These are phyloP conservation scores for Xylaria sp. DNA, from an alignment of 2,329 filamentous ascomycete species.

Conservation along the genomic window DNA sequence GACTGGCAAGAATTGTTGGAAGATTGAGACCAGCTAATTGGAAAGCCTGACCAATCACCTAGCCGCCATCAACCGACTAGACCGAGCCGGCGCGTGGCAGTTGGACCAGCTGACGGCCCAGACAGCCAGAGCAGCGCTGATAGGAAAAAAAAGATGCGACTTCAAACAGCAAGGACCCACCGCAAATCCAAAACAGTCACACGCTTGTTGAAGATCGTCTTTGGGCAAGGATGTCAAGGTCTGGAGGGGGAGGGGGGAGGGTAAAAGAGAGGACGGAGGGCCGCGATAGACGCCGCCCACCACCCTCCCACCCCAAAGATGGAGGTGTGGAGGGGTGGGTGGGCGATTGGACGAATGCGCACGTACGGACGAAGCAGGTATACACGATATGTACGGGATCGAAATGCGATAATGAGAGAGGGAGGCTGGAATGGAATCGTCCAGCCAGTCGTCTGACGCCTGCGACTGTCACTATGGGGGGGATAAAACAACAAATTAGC, in stretches of 20 bases:
- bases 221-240: conserved; percentile 5
- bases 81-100: background rate
- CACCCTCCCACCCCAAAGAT: too few relatives aligned
- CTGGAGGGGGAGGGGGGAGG: background rate
- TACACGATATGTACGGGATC: conserved; percentile 15
- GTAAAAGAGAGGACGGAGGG: conserved; percentile 16
- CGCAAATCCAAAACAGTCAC: conserved; percentile 18
- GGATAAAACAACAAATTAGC: conserved; percentile 1
- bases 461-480: too few relatives aligned
- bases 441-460: conserved; percentile 6
- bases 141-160: conserved; percentile 8
- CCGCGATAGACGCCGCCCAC: conserved; percentile 23
- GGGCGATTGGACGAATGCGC: conserved; percentile 11
- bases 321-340: background rate
- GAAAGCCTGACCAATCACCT: conserved; percentile 9
- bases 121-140: background rate
- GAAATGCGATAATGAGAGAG: conserved; percentile 24
- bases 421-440: conserved; percentile 14
- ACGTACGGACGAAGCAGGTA: conserved; percentile 17
- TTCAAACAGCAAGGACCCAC: conserved; percentile 18
- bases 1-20: too few relatives aligned
- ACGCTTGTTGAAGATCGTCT: conserved; percentile 18
- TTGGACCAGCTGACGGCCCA: background rate
- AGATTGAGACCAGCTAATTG: background rate
- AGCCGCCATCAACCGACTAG: conserved; percentile 2